These are phyloP conservation scores for Pseudogymnoascus sp. DNA, from an alignment of 2,329 filamentous ascomycete species.

Conservation along the genomic window DNA sequence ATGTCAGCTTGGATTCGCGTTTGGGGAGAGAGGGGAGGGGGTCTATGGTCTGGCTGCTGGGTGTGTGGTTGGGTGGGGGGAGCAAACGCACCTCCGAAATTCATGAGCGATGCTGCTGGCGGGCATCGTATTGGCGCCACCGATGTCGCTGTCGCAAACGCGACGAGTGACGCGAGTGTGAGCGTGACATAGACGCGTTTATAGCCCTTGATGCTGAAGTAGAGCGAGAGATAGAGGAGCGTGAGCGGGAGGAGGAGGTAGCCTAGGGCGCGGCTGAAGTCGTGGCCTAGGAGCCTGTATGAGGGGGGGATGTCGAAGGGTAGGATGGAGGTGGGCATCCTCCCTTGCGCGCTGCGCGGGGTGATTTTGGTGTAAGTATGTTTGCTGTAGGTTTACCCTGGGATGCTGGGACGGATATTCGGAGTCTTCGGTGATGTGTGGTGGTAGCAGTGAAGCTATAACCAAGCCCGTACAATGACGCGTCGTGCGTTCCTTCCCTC, in stretches of 20 bases:
- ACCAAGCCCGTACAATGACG: background rate
- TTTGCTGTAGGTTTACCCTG: background rate
- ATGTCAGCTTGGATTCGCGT: background rate
- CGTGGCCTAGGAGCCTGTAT: slow-evolving; percentile 22
- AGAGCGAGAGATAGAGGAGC: slow-evolving; percentile 29
- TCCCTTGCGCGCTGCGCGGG: background rate
- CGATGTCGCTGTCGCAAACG: slow-evolving; percentile 25
- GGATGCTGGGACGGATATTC: background rate
- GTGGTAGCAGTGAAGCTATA: background rate
- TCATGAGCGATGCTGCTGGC: slow-evolving; percentile 27
- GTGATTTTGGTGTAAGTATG: background rate
- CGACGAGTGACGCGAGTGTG: slow-evolving; percentile 19
- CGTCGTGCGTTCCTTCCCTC: background rate
- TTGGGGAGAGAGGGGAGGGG: background rate
- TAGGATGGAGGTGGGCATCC: slow-evolving; percentile 13
- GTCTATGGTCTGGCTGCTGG: background rate
- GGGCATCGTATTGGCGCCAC: slow-evolving; percentile 29
- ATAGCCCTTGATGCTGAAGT: slow-evolving; percentile 24
- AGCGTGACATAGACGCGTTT: slow-evolving; percentile 21
- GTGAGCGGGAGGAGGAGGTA: slow-evolving; percentile 26
- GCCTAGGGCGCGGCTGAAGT: slow-evolving; percentile 21
- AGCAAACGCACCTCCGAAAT: slow-evolving; percentile 29
- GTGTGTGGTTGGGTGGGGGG: too few relatives aligned
- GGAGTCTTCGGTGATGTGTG: background rate
- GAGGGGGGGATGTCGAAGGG: slow-evolving; percentile 19